A percentile compares a stretch with the other conserved stretches of the same genome.
These are phyloP conservation scores for Albugo laibachii DNA, from an alignment of 352 stramenopile genomes.

Conservation along the genomic window DNA sequence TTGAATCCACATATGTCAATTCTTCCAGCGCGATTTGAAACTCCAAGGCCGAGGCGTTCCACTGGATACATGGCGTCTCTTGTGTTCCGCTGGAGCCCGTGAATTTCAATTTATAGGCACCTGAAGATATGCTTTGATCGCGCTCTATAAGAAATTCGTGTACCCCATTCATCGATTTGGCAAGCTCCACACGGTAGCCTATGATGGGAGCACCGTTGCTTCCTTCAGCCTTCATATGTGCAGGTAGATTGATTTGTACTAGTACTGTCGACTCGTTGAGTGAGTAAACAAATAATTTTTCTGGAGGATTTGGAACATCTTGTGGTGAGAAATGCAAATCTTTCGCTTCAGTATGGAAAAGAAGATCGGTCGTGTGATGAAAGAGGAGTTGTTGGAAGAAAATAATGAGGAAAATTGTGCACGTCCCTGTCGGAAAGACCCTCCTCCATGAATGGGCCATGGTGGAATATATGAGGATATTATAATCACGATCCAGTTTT, in stretches of 20 bases:
- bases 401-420: neutral
- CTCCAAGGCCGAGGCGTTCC: slow-evolving; percentile 43
- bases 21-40: slow-evolving; percentile 52
- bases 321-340: slow-evolving; percentile 20
- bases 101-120: slow-evolving; percentile 36
- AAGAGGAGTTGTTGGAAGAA: neutral
- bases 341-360: neutral
- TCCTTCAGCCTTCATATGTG: slow-evolving; percentile 31
- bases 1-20: slow-evolving; percentile 37
- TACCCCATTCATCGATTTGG: slow-evolving; percentile 39
- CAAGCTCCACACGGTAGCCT: slow-evolving; percentile 60
- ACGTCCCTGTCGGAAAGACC: neutral
- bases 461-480: neutral
- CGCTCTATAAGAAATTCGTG: slow-evolving; percentile 45
- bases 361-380: neutral
- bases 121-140: slow-evolving; percentile 24
- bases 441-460: neutral
- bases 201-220: slow-evolving; percentile 31
- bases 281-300: slow-evolving; percentile 30
- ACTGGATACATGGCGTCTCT: slow-evolving; percentile 32
- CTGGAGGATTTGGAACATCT: slow-evolving; percentile 36
- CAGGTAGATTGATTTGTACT: slow-evolving; percentile 16
- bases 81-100: slow-evolving; percentile 15
- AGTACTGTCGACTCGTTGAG: slow-evolving; percentile 26
- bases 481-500: neutral